These are phyloP conservation scores for Beauveria medogensis DNA, from an alignment of 2,329 filamentous ascomycete genomes.

Conservation along the genomic window DNA sequence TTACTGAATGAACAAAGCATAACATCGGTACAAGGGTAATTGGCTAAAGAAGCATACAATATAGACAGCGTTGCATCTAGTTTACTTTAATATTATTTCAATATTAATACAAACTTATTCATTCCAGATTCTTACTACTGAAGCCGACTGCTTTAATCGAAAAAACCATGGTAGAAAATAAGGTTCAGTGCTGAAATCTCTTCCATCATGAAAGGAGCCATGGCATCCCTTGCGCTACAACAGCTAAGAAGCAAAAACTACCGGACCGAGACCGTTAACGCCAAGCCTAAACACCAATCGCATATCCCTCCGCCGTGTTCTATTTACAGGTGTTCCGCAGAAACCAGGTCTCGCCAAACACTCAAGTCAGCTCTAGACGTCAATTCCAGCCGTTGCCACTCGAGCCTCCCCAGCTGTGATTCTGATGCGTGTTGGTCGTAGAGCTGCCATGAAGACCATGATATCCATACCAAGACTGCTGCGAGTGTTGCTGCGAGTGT, in stretches of 20 bases:
- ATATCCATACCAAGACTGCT: constrained; percentile 1
- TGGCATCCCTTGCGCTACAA: background rate
- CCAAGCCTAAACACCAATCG: background rate
- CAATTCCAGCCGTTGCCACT: background rate
- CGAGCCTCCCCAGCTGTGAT: background rate
- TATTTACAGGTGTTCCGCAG: background rate
- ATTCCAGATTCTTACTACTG: background rate
- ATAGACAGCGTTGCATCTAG: constrained; percentile 4
- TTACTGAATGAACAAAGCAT: background rate
- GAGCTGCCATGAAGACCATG: background rate
- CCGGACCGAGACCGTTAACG: background rate
- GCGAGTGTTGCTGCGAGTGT: no score
- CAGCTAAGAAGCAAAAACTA: background rate
- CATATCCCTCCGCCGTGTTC: background rate
- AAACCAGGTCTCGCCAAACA: background rate
- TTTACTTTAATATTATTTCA: background rate
- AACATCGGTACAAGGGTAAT: background rate
- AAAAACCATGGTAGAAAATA: background rate
- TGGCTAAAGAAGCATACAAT: background rate
- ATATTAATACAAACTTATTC: background rate
- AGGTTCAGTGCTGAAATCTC: background rate
- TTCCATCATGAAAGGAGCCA: background rate
- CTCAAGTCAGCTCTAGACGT: background rate
- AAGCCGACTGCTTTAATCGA: background rate
- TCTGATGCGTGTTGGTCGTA: background rate